phyloP scores from a whole-genome alignment of 2,329 filamentous ascomycete species.

The Fusarium sororula region DNA sequence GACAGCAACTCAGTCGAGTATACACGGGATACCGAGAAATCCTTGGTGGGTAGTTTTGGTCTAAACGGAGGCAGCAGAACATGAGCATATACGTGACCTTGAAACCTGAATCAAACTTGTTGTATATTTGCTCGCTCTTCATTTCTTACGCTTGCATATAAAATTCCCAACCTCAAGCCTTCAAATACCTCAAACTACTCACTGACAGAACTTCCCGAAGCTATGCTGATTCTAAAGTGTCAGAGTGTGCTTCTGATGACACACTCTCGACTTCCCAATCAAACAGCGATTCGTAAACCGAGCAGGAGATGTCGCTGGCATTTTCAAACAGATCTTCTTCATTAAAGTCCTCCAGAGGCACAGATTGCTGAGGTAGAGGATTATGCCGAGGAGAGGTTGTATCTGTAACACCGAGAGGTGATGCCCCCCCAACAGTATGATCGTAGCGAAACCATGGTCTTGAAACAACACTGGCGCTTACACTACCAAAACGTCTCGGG shows the following conservation, averaged over 20 bases:
- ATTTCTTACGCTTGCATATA: neutral
- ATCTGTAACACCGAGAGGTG: neutral
- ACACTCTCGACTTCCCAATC: neutral
- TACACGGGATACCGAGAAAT: neutral
- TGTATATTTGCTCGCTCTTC: conserved; percentile 6
- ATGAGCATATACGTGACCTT: neutral
- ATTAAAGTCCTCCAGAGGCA: neutral
- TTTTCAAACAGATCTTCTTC: conserved; percentile 1
- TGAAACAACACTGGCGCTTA: neutral
- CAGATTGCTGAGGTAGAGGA: neutral
- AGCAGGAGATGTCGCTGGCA: neutral
- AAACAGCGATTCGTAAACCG: neutral
- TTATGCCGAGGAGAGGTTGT: neutral
- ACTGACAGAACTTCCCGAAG: neutral
- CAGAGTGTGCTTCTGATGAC: neutral
- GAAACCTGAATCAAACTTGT: neutral
- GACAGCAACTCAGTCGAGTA: neutral
- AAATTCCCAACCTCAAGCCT: neutral
- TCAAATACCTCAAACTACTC: neutral
- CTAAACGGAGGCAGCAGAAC: neutral
- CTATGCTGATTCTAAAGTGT: neutral
- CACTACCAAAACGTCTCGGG: neutral
- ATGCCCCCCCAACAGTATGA: neutral
- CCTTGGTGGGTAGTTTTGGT: neutral
- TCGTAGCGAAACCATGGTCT: neutral